Base-by-base conservation (phyloP, 192 early-diverging fungal species). In the Entophlyctis helioformis region DNA sequence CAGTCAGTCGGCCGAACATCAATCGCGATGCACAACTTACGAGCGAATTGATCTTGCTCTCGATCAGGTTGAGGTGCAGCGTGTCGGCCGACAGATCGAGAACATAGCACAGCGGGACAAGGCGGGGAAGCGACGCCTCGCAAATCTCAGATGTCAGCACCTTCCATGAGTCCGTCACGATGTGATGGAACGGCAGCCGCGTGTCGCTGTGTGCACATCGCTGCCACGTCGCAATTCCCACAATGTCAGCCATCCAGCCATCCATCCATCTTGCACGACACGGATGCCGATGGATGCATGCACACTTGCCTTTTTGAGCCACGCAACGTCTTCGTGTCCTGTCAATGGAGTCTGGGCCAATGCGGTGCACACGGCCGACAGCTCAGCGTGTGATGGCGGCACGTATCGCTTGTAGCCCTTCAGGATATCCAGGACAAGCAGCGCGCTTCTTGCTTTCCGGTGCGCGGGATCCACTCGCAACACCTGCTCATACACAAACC, bases 101-200 rank as follows among this genome's bases (percentile, higher is more conserved):
- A 13, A 72, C 64, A 23, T 44, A 48, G 16, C 69, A 53, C 39
- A 85, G 65, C 7, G 76, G 72, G n/a, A 80, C 51, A 2, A 85
- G 60, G 31, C 55, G 38, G 1, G 71, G 54, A 3, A 85, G 50
- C 21, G 72, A 65, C 1, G 64, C 61, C 36, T 69, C 60, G 1
- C 46, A 44, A 19, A 85, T 55, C 53, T 85, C 79, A 0, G 69
- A 35, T 13, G 56, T 45, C 24, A 85, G 51, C 21, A 69, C 54
- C 3, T 59, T 19, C 70, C 70, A 77, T 4, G 70, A 67, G 23
- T 48, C 49, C 19, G 51, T 54, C 8, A 66, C 54, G 16, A 85
- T 54, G 16, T 48, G 47, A 48, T 84, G 80, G 60, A 74, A 84
- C 8, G 83, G 80, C 16, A 85, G 60, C n/a, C 80, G 62, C 36